Base-by-base conservation (phyloP, 805 yeast genomes). In the Hemisphaericaspora nanyangensis region DNA sequence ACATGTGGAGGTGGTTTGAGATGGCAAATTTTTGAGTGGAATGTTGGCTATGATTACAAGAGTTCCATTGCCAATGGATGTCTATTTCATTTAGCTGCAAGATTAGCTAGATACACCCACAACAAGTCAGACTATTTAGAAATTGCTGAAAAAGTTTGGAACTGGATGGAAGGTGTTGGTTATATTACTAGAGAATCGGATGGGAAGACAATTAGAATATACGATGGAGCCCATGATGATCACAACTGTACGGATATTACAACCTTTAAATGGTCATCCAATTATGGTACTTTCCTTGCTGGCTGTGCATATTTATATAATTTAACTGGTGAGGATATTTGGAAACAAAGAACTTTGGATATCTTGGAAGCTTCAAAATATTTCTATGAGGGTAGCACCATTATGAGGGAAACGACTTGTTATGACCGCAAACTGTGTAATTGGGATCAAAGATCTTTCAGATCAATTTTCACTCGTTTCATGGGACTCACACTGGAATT, bases 1-100 rank as follows among this genome's bases (percentile, higher is more conserved):
- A 52, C 68, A 39, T 91, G 99, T 65, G 76, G 72, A 31, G 98
- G 99, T 42, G 98, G 99, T 1, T 65, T 93, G 44, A 74, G 97
- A 62, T 91, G 98, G 98, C 98, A 91, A 68, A 91, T 91, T 53
- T 91, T 82, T 67, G 73, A 81, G 40, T 90, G 96, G 95, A 91
- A 93, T 58, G 74, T 86, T 6, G 99, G 98, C 44, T 91, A 89
- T 60, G 85, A 86, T 60, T 91, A 91, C 63, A 91, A 91, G 61
- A 91, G 91, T 60, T 69, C 96, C 25, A 87, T 90, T 42, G 74
- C 95, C 13, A 90, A 87, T 60, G 97, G 95, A 22, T 85, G 90
- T 34, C 68, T 90, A 39, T 89, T 91, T 76, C 87, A 87, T 50
- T 57, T 90, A 29, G 95, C 85, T 13, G 93, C 96, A 1, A 72